Base-by-base conservation (phyloP, 2,329 filamentous ascomycete genomes). In the Aureobasidium sp. region DNA sequence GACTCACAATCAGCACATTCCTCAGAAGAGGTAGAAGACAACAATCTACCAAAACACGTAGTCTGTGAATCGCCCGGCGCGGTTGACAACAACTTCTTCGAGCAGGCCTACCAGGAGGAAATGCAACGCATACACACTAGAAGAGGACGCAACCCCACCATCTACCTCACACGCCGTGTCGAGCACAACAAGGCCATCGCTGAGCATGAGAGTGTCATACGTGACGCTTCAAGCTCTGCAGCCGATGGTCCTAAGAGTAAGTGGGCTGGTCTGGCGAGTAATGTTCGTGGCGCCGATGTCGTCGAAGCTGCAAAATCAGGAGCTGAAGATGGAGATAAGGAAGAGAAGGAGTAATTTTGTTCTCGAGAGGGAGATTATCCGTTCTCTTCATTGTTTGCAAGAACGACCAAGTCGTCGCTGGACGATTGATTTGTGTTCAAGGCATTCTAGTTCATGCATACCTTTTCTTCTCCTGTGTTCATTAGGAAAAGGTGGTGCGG, bases 81-180 rank as follows among this genome's bases (percentile, higher is more conserved):
- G 1, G 89, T 90, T 6, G 91, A 95, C 64, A 90, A 90, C 68
- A 87, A 94, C 70, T 87, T 97, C 63, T 97, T 96, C 73, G 90
- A 96, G 72, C 85, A 83, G 0, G 93, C 93, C 0, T 97, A 96
- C 72, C 85, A 90, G 70, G 84, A 89, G 64, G 90, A 97, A 75
- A 84, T 94, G 31, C 83, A 88, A 63, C 83, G 87, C 17, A 93
- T 97, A 68, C 75, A 83, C 34, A 74, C 77, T 65, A 70, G 76
- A 65, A 70, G 78, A 67, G 76, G 79, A 62, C 73, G 75, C 29
- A 70, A 72, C 37, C 79, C 85, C 1, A 86, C 80, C 20, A 78
- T 89, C 17, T 88, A 87, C 63, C 74, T 81, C 14, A 81, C 76
- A 0, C 73, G 79, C 14, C 73, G 79, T 36, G 78, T 81, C 29